Conservation (phyloP, 2,329 filamentous ascomycete species). For the Talaromyces albobiverticillius region DNA sequence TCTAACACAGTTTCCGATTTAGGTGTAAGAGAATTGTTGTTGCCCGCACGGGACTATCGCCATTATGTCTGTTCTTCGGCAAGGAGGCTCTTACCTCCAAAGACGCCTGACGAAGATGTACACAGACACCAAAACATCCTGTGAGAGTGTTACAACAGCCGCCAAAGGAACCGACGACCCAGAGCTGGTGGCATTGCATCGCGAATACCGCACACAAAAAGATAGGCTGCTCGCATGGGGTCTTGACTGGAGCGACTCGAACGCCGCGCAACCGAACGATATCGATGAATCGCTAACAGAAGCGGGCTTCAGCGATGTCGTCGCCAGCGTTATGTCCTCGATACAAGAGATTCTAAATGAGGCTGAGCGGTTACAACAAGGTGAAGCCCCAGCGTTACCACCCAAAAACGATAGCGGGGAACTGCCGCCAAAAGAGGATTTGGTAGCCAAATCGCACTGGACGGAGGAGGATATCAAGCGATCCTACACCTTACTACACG, state of each 20-base stretch:
- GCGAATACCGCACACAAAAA: constrained; percentile 62
- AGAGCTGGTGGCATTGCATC: constrained; percentile 56
- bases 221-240: constrained; percentile 64
- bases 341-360: constrained; percentile 63
- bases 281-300: constrained; percentile 63
- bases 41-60: constrained; percentile 20
- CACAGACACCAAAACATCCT: constrained; percentile 62
- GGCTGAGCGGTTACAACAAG: constrained; percentile 56
- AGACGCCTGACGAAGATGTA: constrained; percentile 59
- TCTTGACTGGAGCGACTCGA: constrained; percentile 63
- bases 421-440: constrained; percentile 23
- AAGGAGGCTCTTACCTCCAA: constrained; percentile 44
- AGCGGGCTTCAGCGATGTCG: constrained; percentile 62
- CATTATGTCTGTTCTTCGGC: constrained; percentile 47
- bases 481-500: constrained; percentile 57
- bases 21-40: not conserved
- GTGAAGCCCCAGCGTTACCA: constrained; percentile 37
- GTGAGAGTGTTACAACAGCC: constrained; percentile 52
- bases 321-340: constrained; percentile 62
- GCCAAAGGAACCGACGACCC: constrained; percentile 50
- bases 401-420: constrained; percentile 33
- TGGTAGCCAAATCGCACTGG: constrained; percentile 37
- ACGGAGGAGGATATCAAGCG: constrained; percentile 52
- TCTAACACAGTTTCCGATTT: not conserved
- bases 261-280: constrained; percentile 54